These are phyloP conservation scores for Entophlyctis helioformis DNA, from an alignment of 192 early-diverging fungal species.

Conservation along the genomic window DNA sequence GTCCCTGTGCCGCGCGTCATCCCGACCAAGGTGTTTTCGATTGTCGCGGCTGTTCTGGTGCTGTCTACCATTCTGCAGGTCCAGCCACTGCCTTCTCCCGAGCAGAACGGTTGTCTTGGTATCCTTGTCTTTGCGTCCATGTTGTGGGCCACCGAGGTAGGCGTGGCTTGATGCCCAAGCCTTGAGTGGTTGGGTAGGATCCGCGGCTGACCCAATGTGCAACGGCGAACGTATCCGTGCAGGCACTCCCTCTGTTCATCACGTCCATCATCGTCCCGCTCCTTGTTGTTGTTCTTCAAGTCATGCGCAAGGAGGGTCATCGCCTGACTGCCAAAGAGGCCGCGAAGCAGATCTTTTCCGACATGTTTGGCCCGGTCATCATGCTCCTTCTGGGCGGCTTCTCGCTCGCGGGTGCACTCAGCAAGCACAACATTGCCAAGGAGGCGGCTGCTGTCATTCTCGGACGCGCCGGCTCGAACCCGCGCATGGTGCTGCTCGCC, in stretches of 20 bases:
- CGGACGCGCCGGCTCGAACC: constrained; percentile 76
- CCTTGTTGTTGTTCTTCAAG: constrained; percentile 69
- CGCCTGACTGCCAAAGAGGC: constrained; percentile 64
- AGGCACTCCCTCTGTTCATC: constrained; percentile 84
- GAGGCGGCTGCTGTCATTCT: constrained; percentile 78
- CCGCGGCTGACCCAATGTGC: no score
- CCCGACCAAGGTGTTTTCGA: no score
- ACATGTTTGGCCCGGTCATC: constrained; percentile 93
- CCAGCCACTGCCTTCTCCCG: no score
- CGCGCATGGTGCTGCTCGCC: constrained; percentile 71
- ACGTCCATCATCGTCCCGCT: constrained; percentile 83
- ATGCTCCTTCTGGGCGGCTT: constrained; percentile 95
- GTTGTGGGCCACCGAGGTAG: constrained; percentile 87
- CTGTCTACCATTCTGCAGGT: no score
- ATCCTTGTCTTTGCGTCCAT: constrained; percentile 80
- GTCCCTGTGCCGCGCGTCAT: no score
- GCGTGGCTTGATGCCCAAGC: no score
- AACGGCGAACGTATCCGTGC: neutral
- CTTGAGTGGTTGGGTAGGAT: no score
- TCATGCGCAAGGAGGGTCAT: constrained; percentile 52
- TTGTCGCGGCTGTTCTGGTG: no score
- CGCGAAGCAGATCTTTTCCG: constrained; percentile 73
- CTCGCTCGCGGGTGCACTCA: constrained; percentile 83
- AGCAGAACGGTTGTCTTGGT: constrained; percentile 85
- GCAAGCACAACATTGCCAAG: constrained; percentile 92